phyloP scores from a whole-genome alignment of 2,329 filamentous ascomycete species.

The Botrytis elliptica region DNA sequence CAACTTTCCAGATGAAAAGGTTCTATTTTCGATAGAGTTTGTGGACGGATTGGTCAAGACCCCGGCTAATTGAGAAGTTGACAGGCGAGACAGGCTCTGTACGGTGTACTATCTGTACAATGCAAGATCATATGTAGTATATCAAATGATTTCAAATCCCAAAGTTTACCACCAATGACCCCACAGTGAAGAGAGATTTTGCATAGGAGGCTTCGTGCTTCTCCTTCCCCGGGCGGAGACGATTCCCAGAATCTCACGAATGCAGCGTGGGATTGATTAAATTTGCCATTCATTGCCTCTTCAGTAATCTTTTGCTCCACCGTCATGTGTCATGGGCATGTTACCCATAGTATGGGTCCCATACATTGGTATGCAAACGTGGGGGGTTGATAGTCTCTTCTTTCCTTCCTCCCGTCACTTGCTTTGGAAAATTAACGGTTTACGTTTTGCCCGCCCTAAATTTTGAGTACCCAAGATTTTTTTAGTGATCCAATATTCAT shows the following conservation, averaged over 20 bases:
- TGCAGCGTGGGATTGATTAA: not conserved
- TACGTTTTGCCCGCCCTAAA: not conserved
- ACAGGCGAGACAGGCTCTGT: not conserved
- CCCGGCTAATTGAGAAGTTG: not conserved
- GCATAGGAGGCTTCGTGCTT: not conserved
- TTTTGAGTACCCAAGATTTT: not conserved
- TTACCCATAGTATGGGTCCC: not conserved
- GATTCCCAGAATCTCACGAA: not conserved
- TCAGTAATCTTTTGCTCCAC: not conserved
- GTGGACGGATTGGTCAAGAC: not conserved
- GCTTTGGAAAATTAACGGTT: not conserved
- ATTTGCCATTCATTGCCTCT: not conserved
- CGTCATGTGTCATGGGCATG: not conserved
- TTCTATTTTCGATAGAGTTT: not conserved
- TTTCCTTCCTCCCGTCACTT: not conserved
- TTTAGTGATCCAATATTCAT: not conserved
- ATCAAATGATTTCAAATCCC: not conserved
- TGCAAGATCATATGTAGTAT: not conserved
- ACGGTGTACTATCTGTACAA: not conserved
- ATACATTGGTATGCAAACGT: slow-evolving; percentile 1
- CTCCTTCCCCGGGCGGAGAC: not conserved
- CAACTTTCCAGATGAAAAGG: not conserved
- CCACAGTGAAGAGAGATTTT: not conserved
- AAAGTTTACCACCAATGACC: not conserved
- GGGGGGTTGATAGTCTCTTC: not conserved